A percentile compares a stretch with the other conserved stretches of the same genome.
phyloP scores from a whole-genome alignment of 331 rosid species.

The Acacia concinna region DNA sequence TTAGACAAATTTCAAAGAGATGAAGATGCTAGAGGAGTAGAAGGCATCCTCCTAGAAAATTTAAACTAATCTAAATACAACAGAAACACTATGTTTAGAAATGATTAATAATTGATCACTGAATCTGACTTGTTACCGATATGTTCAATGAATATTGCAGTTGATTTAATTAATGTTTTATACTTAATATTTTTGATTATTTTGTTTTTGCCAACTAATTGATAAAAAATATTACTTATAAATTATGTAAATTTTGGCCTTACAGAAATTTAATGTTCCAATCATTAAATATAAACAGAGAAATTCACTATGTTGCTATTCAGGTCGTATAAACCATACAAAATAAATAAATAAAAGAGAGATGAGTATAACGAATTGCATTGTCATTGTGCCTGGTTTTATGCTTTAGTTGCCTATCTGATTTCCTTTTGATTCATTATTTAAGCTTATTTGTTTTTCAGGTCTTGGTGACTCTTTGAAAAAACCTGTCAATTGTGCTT shows the following conservation, averaged over 20 bases:
- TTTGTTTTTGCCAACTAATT: neutral
- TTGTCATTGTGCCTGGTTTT: neutral
- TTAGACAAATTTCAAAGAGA: neutral
- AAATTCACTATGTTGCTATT: neutral
- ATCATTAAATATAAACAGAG: neutral
- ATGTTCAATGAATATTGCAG: neutral
- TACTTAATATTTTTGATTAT: conserved; percentile 1
- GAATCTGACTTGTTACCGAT: conserved; percentile 13
- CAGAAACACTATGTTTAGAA: neutral
- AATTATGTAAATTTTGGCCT: neutral
- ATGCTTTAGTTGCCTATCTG: conserved; percentile 13
- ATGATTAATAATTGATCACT: conserved; percentile 9
- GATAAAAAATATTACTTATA: neutral
- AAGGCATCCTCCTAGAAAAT: neutral
- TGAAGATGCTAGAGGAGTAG: neutral
- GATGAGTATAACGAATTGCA: neutral
- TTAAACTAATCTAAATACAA: neutral
- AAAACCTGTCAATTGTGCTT: conserved; percentile 42
- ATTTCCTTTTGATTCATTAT: conserved; percentile 25
- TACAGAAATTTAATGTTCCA: neutral
- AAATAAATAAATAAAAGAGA: neutral
- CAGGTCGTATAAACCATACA: neutral
- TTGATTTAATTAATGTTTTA: neutral
- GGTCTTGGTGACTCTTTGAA: conserved; percentile 61
- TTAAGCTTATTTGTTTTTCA: conserved; percentile 45